Evolutionary conservation across 2,329 filamentous ascomycete species (phyloP), one percentile per base, ranked within the genome.

Genomic region (Nannizziopsis arthrosporioides): DNA sequence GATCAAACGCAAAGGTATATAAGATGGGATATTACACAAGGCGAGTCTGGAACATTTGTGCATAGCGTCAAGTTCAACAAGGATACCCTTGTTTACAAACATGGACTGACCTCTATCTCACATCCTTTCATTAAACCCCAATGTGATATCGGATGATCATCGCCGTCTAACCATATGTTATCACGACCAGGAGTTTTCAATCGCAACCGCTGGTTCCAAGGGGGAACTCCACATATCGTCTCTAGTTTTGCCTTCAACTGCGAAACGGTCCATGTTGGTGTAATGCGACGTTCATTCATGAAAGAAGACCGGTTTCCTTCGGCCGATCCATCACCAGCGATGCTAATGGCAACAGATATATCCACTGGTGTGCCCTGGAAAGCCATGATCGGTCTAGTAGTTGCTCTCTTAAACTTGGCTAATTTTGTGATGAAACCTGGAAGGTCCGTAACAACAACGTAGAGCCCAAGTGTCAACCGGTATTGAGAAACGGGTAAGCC

Each of bases 141-240:
- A 14, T 73, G 56, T 69, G 76, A 59, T 88, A 73, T 61, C 45
- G 77, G 77, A 45, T 69, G 71, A 52, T 93, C 85, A 66, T 95
- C 87, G 59, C 89, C 78, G 35, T 74, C 70, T 45, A 81, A 66
- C 55, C 85, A 73, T 52, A 73, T 73, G 54, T 81, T 75, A 57
- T 79, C 74, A 49, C 70, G 67, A 31, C 76, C 76, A 19, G 76
- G 72, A 12, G 80, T 71, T 63, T 82, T 85, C 61, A 95, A 73
- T 27, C 73, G 80, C 53, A 98, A 75, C 53, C 73, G 78, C 66
- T 96, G 92, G 51, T 76, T 80, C 27, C 76, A 76, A 9, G 89
- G 85, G 12, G 92, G 90, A 34, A 96, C 81, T 53, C 92, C 92
- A 1, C 90, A 96, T 68, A 96, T 82, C 53, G 87, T 84, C 68